Evolutionary conservation across 2,329 filamentous ascomycete species (phyloP).

Genomic region (Amesomyces nigricolor): DNA sequence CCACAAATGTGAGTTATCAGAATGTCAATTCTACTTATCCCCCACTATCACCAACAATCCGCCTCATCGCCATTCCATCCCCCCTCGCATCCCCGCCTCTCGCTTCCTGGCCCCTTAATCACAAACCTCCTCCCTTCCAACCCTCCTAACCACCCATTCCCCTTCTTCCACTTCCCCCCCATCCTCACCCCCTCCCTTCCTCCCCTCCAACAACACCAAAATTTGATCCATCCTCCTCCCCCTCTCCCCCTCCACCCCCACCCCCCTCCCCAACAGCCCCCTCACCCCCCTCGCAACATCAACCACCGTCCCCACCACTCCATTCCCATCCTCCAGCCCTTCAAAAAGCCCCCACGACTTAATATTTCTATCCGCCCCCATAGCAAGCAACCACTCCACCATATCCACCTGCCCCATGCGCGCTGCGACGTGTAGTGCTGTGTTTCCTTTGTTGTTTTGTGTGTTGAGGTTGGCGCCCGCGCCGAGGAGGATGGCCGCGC

Average conservation of each 20-base stretch:
- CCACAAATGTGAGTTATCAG: too few species aligned
- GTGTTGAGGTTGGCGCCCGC: background rate
- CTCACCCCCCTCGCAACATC: conserved; percentile 7
- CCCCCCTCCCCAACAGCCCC: conserved; percentile 4
- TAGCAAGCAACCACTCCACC: conserved; percentile 15
- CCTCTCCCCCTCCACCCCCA: background rate
- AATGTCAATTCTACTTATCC: too few species aligned
- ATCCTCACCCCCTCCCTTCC: background rate
- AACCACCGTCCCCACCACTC: conserved; percentile 3
- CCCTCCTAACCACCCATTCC: background rate
- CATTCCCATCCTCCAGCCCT: background rate
- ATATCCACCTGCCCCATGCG: conserved; percentile 10
- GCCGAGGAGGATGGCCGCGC: background rate
- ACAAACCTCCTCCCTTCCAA: too few species aligned
- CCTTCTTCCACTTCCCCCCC: background rate
- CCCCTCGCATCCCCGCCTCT: too few species aligned
- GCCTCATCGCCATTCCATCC: too few species aligned
- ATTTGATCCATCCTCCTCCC: background rate
- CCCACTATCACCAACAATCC: too few species aligned
- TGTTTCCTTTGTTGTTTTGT: conserved; percentile 5
- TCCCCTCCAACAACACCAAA: background rate
- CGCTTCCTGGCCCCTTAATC: too few species aligned
- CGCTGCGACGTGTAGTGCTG: conserved; percentile 14
- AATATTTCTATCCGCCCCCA: conserved; percentile 9
- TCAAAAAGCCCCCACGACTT: conserved; percentile 1